Conservation (phyloP, 108 stramenopile genomes). For the Cyclotella kingstonii region DNA sequence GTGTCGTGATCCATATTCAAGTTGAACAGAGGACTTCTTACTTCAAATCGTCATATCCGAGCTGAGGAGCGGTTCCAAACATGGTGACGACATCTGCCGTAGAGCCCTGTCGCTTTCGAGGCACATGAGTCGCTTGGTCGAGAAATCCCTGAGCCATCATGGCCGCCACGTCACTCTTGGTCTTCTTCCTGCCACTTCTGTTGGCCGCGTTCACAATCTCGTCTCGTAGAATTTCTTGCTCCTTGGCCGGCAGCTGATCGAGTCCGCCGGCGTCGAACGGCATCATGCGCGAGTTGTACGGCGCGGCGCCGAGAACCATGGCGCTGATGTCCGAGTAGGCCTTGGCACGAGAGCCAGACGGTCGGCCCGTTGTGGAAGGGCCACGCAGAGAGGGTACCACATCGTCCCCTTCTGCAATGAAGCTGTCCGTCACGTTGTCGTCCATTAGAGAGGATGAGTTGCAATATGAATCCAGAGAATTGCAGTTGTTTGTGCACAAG, state of each 20-base stretch:
- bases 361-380: not conserved
- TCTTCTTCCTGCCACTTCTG: constrained; percentile 22
- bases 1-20: not conserved
- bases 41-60: constrained; percentile 25
- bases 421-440: too few relatives aligned
- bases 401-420: not conserved
- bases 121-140: constrained; percentile 1
- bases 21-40: not conserved
- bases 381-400: not conserved
- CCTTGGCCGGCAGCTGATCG: not conserved
- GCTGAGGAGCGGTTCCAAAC: constrained; percentile 30
- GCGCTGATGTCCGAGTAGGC: constrained; percentile 4
- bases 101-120: constrained; percentile 8
- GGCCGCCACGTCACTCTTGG: constrained; percentile 23
- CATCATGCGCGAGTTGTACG: constrained; percentile 16
- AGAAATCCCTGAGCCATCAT: constrained; percentile 23
- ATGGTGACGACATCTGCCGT: constrained; percentile 19
- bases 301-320: constrained; percentile 10
- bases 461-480: too few relatives aligned
- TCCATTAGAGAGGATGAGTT: too few relatives aligned
- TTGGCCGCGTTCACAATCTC: constrained; percentile 1
- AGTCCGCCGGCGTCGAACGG: constrained; percentile 3
- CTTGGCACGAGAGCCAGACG: not conserved
- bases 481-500: too few relatives aligned
- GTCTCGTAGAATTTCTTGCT: constrained; percentile 5